Percentiles rank a stretch among this genome's conserved stretches.
Evolutionary conservation across 306 rosid genomes (phyloP).

Genomic region (Citrullus amarus): DNA sequence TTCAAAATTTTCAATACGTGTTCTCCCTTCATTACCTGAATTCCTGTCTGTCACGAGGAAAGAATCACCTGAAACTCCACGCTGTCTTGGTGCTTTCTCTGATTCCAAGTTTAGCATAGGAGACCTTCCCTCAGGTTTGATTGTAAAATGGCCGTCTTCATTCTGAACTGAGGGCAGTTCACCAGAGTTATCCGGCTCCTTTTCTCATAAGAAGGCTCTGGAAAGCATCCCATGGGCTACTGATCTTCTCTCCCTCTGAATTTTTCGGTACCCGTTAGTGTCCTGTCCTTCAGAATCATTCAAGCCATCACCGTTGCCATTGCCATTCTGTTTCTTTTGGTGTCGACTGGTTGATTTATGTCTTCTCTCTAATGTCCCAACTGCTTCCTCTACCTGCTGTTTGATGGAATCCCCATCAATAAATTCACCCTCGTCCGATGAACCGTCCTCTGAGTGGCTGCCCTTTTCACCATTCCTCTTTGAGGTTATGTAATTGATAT

Average conservation of each 20-base stretch:
- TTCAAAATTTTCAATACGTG: conserved; percentile 27
- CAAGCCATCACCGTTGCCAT: conserved; percentile 26
- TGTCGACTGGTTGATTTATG: conserved; percentile 42
- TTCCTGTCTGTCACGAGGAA: conserved; percentile 41
- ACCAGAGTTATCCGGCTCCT: conserved; percentile 28
- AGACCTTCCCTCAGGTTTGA: conserved; percentile 31
- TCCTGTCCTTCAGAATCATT: conserved; percentile 24
- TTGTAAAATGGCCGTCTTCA: conserved; percentile 33
- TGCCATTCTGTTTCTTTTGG: conserved; percentile 40
- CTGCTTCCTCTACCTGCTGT: conserved; percentile 79
- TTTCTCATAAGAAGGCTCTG: conserved; percentile 79
- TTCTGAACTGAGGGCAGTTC: conserved; percentile 24
- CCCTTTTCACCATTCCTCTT: conserved; percentile 63
- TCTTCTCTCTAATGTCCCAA: conserved; percentile 67
- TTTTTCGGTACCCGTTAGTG: conserved; percentile 7
- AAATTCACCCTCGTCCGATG: conserved; percentile 51
- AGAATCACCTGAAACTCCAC: conserved; percentile 47
- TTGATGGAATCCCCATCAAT: conserved; percentile 66
- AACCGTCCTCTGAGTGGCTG: conserved; percentile 47
- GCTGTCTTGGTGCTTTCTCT: conserved; percentile 29
- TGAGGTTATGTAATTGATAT: conserved; percentile 89
- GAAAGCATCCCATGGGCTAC: conserved; percentile 75
- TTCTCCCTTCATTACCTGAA: conserved; percentile 19
- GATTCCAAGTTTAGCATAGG: conserved; percentile 24
- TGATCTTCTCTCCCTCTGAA: conserved; percentile 34